Evolutionary conservation across 108 stramenopile species (phyloP), one percentile per base, ranked within the genome.

Genomic region (Skeletonema costatum): DNA sequence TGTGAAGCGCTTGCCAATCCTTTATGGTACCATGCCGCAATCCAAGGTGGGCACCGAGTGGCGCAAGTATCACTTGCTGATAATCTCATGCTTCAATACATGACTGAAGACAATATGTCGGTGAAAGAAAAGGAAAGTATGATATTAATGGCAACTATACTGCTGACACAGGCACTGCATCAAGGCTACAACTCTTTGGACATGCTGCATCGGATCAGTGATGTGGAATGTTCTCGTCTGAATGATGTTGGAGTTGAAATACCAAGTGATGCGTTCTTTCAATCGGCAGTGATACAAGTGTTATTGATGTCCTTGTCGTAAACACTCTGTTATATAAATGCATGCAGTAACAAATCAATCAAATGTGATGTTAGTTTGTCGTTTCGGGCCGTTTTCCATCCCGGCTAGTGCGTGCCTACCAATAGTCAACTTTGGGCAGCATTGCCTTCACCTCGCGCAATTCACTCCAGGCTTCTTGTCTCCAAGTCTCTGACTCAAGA

Each of bases 61-160:
- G 89, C 91, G 1, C 91, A 92, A 70, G 51, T 77, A 29, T 58
- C 87, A 10, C 80, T 91, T 1, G 90, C 81, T 2, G 86, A 89
- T 35, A 85, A 89, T 53, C 32, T 88, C 32, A 91, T 91, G 90
- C 21, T 48, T 31, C 60, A 48, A 2, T 76, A 71, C 46, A 48
- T 71, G 30, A 53, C 75, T 30, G 33, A 16, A 74, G 31, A 77
- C 71, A 25, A 36, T 44, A 0, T 42, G 36, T 64, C 56, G 8
- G 7, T 11, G 41, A 74, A 73, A 14, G 68, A 80, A 46, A 30
- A 75, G 31, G 64, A 73, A 42, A 68, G 85, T 21, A 25, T 82
- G 31, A 36, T 81, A 29, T 31, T 85, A 16, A 60, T 87, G 46
- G 88, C 89, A 6, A 78, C 80, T 50, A 62, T 68, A 3, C 25